Evolutionary conservation across 805 yeast species (phyloP).

Genomic region (Metschnikowia bowlesiae): DNA sequence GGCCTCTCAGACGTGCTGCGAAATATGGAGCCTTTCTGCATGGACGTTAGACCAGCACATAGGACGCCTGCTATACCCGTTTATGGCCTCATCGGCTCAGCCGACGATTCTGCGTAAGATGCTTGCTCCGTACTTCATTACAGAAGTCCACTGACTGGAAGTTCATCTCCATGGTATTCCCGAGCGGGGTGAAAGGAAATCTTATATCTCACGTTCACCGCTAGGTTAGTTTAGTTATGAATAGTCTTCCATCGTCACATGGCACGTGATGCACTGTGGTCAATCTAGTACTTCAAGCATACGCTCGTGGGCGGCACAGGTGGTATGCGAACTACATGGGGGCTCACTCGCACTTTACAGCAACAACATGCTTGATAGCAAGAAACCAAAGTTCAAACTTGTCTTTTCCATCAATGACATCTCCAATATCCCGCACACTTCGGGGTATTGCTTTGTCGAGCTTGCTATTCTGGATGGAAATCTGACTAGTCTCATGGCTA

Average conservation of each 20-base stretch:
- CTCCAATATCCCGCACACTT: conserved; percentile 77
- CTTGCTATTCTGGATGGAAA: conserved; percentile 55
- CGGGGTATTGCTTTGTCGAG: conserved; percentile 63
- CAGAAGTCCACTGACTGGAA: no score
- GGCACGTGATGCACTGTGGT: neutral
- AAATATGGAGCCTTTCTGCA: neutral
- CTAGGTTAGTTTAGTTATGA: no score
- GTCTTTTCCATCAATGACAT: conserved; percentile 60
- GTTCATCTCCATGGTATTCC: no score
- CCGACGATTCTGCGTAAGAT: no score
- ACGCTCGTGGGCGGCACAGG: neutral
- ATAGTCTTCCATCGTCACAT: neutral
- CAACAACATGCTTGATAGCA: conserved; percentile 19
- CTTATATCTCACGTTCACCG: no score
- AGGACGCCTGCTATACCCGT: no score
- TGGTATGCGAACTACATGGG: neutral
- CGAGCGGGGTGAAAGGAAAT: neutral
- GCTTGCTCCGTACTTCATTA: no score
- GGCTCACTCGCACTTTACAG: neutral
- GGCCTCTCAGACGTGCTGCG: neutral
- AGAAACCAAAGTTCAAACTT: conserved; percentile 60
- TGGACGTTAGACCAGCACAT: neutral
- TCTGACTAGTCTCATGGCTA: conserved; percentile 12
- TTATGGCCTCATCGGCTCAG: neutral
- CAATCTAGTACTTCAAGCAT: neutral